phyloP scores from a whole-genome alignment of 495 filamentous ascomycete species.

The Aspergillus kassunensis region DNA sequence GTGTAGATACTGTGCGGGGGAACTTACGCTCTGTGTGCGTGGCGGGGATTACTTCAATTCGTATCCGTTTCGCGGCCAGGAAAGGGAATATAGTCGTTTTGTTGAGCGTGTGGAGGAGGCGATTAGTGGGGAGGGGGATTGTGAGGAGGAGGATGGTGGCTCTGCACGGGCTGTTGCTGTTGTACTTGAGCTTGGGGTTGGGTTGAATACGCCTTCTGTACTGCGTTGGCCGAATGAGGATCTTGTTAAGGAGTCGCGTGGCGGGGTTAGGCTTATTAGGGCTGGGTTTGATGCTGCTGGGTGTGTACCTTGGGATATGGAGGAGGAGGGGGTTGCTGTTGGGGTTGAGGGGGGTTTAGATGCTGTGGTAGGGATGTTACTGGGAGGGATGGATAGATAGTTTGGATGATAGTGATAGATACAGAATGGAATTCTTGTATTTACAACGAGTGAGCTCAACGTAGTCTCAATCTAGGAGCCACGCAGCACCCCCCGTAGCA shows the following conservation, averaged over 20 bases:
- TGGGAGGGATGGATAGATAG: too few relatives aligned
- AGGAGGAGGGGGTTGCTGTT: slow-evolving; percentile 17
- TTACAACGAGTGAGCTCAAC: too few relatives aligned
- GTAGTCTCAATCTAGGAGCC: too few relatives aligned
- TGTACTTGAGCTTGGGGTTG: slow-evolving; percentile 26
- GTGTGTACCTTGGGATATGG: slow-evolving; percentile 24
- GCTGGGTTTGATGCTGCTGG: slow-evolving; percentile 23
- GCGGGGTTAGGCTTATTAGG: slow-evolving; percentile 16
- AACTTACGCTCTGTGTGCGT: slow-evolving; percentile 21
- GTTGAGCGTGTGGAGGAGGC: not conserved
- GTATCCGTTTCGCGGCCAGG: slow-evolving; percentile 13
- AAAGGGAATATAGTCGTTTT: slow-evolving; percentile 15
- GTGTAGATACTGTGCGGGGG: slow-evolving; percentile 20
- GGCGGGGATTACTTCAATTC: slow-evolving; percentile 23
- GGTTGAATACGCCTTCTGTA: slow-evolving; percentile 26
- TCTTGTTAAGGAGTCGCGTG: slow-evolving; percentile 8
- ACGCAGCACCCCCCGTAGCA: too few relatives aligned
- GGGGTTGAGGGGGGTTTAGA: slow-evolving; percentile 16
- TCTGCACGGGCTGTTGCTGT: slow-evolving; percentile 9
- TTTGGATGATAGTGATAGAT: too few relatives aligned
- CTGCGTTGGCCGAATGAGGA: slow-evolving; percentile 27
- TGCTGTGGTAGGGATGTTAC: slow-evolving; percentile 3
- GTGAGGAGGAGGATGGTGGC: too few relatives aligned
- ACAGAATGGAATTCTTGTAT: too few relatives aligned
- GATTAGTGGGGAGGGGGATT: not conserved